Base-by-base conservation (phyloP, 176 grass and related monocot species). In the Avena atlantica region DNA sequence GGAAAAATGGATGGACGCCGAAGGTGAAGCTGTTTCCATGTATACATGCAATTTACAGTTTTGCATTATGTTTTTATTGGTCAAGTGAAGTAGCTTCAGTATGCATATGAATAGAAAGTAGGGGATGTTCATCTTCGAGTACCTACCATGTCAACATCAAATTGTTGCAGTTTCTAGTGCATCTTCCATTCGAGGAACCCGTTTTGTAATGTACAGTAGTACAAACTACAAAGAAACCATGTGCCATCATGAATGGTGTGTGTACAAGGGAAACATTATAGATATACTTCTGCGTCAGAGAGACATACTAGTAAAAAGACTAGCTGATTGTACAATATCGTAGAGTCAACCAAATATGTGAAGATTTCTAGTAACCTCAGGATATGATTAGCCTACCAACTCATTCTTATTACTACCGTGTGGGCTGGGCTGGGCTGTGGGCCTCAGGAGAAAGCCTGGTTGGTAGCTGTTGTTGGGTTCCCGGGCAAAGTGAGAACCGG, bases 301-400 rank as follows among this genome's bases (percentile, higher is more conserved):
- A 44, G 42, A 44, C 42, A 8, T 44, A 8, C 31, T 34, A 34
- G 31, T 34, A 34, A 34, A 34, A 34, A 34, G 0, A 25, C 1
- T 34, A 34, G 31, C 31, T 34, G 31, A 44, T 44, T 44, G 4
- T 44, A 44, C 42, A 44, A 44, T 44, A 44, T 44, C 1, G 6
- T 44, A 44, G 42, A 44, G 42, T 44, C 8, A 44, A 44, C 6
- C 42, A 44, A 44, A 8, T 44, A 44, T 44, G 56, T 44, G 36
- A 79, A 62, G 56, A 61, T 79, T 61, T 79, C 62, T 60, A 7
- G 40, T 79, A 79, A 44, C 77, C 34, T 62, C 11, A 14, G 56
- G 56, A 61, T 79, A 79, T 79, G 77, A 62, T 79, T 79, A 62
- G 60, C 77, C 56, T 61, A 61, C 19, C 77, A 79, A 58, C 62